Evolutionary conservation across 2,329 filamentous ascomycete species (phyloP).

Genomic region (Fusarium keratoplasticum): DNA sequence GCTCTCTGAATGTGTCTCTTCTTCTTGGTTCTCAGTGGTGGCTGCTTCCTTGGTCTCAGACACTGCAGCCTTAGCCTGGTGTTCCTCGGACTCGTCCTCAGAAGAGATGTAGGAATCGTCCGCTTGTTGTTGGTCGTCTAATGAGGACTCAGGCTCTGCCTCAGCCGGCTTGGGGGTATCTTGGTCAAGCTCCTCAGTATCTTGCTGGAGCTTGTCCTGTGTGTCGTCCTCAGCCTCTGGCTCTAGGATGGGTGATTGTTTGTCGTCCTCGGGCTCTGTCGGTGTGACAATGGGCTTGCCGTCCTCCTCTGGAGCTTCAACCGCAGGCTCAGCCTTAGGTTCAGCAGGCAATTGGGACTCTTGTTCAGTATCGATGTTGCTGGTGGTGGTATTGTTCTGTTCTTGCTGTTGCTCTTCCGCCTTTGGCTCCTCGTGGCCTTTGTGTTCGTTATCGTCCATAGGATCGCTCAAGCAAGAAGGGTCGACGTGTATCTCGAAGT

Average conservation of each 20-base stretch:
- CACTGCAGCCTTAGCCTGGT: slow-evolving; percentile 13
- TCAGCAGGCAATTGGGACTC: slow-evolving; percentile 23
- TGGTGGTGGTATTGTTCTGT: slow-evolving; percentile 18
- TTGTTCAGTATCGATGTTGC: slow-evolving; percentile 16
- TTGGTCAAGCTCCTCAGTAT: slow-evolving; percentile 8
- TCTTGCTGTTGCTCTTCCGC: slow-evolving; percentile 22
- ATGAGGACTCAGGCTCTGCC: slow-evolving; percentile 3
- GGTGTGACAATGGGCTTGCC: slow-evolving; percentile 6
- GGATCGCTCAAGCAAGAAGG: slow-evolving; percentile 56
- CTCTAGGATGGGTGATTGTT: slow-evolving; percentile 6
- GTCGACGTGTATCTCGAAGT: slow-evolving; percentile 64
- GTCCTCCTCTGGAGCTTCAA: slow-evolving; percentile 19
- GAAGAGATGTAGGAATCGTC: slow-evolving; percentile 12
- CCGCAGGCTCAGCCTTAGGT: slow-evolving; percentile 17
- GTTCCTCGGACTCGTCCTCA: slow-evolving; percentile 17
- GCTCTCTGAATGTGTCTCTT: slow-evolving; percentile 28
- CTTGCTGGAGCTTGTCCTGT: slow-evolving; percentile 6
- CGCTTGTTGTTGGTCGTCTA: slow-evolving; percentile 21
- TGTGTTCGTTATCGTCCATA: slow-evolving; percentile 52
- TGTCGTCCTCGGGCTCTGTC: slow-evolving; percentile 17
- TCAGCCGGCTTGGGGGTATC: slow-evolving; percentile 7
- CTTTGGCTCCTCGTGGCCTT: slow-evolving; percentile 36
- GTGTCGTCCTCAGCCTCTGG: slow-evolving; percentile 1
- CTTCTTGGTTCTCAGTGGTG: slow-evolving; percentile 5
- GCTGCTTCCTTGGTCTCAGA: slow-evolving; percentile 17